Conservation (phyloP, 1,284 basidiomycete species). For the Leccinum pachyderme region DNA sequence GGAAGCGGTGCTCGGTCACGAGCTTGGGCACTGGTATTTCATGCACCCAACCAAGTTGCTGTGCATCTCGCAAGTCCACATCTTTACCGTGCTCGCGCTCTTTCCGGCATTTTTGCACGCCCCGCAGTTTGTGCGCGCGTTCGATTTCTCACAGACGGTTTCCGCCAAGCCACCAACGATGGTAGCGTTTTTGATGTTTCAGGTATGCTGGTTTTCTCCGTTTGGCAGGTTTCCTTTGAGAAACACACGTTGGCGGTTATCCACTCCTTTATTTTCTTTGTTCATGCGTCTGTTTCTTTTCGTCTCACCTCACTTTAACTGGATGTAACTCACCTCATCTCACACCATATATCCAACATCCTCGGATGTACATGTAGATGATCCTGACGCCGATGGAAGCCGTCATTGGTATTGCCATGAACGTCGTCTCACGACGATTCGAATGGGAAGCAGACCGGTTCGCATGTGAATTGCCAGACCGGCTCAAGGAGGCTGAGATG, state of each 20-base stretch:
- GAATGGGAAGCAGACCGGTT: slow-evolving; percentile 91
- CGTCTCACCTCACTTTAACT: neutral
- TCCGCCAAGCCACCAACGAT: slow-evolving; percentile 77
- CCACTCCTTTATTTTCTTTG: neutral
- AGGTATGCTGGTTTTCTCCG: slow-evolving; percentile 40
- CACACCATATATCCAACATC: too few relatives aligned
- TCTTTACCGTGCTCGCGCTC: slow-evolving; percentile 81
- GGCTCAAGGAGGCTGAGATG: slow-evolving; percentile 49
- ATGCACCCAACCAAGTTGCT: slow-evolving; percentile 90
- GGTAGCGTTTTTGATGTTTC: slow-evolving; percentile 87
- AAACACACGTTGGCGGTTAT: neutral
- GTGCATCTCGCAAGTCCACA: slow-evolving; percentile 81
- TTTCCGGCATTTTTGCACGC: slow-evolving; percentile 94
- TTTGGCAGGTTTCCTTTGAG: neutral
- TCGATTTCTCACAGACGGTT: slow-evolving; percentile 77
- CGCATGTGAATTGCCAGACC: slow-evolving; percentile 65
- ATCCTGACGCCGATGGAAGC: slow-evolving; percentile 83
- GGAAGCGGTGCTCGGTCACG: slow-evolving; percentile 89
- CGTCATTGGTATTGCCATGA: slow-evolving; percentile 73
- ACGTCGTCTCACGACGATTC: slow-evolving; percentile 78
- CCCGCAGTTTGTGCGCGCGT: slow-evolving; percentile 78
- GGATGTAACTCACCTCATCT: neutral
- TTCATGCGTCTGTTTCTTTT: neutral
- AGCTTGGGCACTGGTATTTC: slow-evolving; percentile 94
- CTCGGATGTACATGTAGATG: slow-evolving; percentile 46